Conservation (phyloP, 495 filamentous ascomycete genomes). For the Xylaria nigripes region DNA sequence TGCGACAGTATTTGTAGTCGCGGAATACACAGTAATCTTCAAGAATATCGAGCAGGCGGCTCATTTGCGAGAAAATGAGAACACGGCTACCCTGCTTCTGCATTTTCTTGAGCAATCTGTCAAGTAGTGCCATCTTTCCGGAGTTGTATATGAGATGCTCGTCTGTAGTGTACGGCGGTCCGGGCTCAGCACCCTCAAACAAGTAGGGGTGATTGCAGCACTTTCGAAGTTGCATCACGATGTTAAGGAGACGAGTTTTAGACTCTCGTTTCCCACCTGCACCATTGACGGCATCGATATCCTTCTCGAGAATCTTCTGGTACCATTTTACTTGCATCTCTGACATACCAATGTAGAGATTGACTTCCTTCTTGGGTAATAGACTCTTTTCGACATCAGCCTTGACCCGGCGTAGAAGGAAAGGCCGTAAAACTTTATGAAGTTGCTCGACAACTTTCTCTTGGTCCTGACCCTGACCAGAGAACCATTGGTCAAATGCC, state of each 20-base stretch:
- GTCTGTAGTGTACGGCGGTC: conserved; percentile 95
- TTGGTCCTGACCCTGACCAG: conserved; percentile 75
- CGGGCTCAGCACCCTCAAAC: conserved; percentile 95
- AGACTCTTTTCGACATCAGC: conserved; percentile 98
- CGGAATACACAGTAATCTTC: conserved; percentile 98
- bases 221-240: conserved; percentile 99
- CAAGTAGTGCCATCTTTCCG: conserved; percentile 95
- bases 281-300: conserved; percentile 98
- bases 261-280: conserved; percentile 93
- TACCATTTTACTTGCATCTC: conserved; percentile 99
- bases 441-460: conserved; percentile 97
- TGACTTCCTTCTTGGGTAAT: conserved; percentile 94
- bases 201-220: conserved; percentile 99
- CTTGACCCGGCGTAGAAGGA: conserved; percentile 93
- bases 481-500: conserved; percentile 99
- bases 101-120: conserved; percentile 82
- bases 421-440: conserved; percentile 86
- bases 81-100: conserved; percentile 81
- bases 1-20: conserved; percentile 91
- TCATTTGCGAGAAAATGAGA: conserved; percentile 99
- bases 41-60: conserved; percentile 89
- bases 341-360: conserved; percentile 95
- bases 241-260: conserved; percentile 98
- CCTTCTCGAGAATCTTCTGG: conserved; percentile 96
- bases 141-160: conserved; percentile 91